Evolutionary conservation across 345 rosid species (phyloP).

Genomic region (Eucalyptus camaldulensis): DNA sequence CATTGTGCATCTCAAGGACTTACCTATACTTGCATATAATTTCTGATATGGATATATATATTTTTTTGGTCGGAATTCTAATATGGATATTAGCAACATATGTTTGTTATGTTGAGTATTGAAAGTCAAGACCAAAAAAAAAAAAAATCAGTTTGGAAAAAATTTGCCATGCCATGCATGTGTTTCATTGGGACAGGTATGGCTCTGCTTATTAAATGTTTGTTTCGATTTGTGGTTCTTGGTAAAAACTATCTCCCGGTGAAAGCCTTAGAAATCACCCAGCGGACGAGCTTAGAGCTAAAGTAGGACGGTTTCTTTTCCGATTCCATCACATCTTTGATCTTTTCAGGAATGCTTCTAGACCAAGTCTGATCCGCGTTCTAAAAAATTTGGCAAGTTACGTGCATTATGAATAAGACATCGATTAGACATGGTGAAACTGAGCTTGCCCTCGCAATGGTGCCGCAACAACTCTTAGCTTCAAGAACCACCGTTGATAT

Average conservation of each 20-base stretch:
- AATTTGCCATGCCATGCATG: background rate
- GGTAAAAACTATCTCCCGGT: slow-evolving; percentile 42
- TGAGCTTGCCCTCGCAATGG: background rate
- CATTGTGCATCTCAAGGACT: background rate
- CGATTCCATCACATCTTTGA: background rate
- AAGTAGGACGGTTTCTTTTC: background rate
- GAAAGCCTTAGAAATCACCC: slow-evolving; percentile 36
- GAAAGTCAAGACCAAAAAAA: background rate
- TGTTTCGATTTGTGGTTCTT: slow-evolving; percentile 53
- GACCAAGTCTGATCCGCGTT: background rate
- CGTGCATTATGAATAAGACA: background rate
- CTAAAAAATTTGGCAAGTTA: background rate
- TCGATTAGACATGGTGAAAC: background rate
- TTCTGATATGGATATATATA: background rate
- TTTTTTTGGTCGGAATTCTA: too few species aligned
- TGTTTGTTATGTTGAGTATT: background rate
- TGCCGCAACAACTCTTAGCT: background rate
- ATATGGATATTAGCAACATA: background rate
- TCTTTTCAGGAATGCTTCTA: background rate
- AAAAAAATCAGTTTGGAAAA: background rate
- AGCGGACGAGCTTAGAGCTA: slow-evolving; percentile 42
- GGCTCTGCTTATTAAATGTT: slow-evolving; percentile 55
- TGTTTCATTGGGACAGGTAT: slow-evolving; percentile 17
- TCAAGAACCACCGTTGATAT: background rate
- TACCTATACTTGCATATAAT: background rate